phyloP scores from a whole-genome alignment of 2,329 filamentous ascomycete species.

The Trichoderma sp. region DNA sequence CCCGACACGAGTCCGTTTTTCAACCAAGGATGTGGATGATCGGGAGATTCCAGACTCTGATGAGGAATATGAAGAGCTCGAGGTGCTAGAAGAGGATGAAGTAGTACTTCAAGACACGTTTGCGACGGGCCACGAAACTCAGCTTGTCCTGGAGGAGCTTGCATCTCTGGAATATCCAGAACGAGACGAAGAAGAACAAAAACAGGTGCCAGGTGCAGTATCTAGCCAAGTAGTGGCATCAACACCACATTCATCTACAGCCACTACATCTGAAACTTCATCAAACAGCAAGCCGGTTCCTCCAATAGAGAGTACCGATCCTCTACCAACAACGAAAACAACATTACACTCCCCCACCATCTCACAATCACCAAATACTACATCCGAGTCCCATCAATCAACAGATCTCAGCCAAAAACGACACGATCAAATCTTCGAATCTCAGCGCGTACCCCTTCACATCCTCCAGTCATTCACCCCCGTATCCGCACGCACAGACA shows the following conservation, averaged over 20 bases:
- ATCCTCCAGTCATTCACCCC: slow-evolving; percentile 48
- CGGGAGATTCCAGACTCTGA: slow-evolving; percentile 52
- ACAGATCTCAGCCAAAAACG: slow-evolving; percentile 18
- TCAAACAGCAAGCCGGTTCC: not conserved
- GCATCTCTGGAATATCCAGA: slow-evolving; percentile 29
- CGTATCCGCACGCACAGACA: slow-evolving; percentile 51
- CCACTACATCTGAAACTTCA: not conserved
- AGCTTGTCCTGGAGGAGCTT: slow-evolving; percentile 35
- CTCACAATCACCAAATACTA: not conserved
- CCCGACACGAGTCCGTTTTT: not conserved
- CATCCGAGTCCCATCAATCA: not conserved
- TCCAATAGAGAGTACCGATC: not conserved
- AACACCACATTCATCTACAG: not conserved
- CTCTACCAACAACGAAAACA: not conserved
- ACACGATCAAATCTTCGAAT: slow-evolving; percentile 35
- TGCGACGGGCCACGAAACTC: slow-evolving; percentile 35
- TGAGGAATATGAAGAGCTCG: slow-evolving; percentile 36
- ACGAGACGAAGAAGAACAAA: not conserved
- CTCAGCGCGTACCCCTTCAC: slow-evolving; percentile 52
- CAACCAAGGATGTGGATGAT: not conserved
- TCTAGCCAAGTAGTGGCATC: not conserved
- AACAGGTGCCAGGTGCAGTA: not conserved
- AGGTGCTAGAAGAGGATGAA: slow-evolving; percentile 11
- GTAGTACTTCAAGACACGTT: slow-evolving; percentile 25
- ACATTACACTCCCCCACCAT: not conserved